Evolutionary conservation across 179 eudicot species (phyloP), one percentile per base, ranked within the genome.

Genomic region (Carnegiea gigantea): DNA sequence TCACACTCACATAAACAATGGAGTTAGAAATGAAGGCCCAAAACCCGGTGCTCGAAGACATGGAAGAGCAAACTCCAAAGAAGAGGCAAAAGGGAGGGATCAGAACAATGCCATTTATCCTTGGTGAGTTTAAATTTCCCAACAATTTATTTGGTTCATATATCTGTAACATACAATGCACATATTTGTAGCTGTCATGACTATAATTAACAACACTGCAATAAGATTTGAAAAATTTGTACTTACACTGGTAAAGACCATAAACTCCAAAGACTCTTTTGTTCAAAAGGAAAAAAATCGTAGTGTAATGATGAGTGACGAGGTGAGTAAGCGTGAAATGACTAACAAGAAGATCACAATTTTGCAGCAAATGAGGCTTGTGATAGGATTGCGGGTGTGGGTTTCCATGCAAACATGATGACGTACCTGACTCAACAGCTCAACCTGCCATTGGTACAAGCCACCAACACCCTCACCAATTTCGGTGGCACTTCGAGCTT

Each of bases 31-130:
- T 80, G 74, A 86, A 33, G 26, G 80, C 24, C 10, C 74, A 30
- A 68, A 28, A 59, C 9, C 62, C 81, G 76, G 76, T 49, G 82
- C 36, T 67, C 20, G 68, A 78, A 10, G 80, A 75, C 8, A 64
- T 77, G 83, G 86, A 60, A 71, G 80, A 78, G 60, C 86, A 78
- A 21, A 44, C 11, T 65, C 81, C 79, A 13, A 82, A 84, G 77
- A 86, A 73, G 76, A 84, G 75, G 86, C 75, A 81, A 83, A 88
- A 81, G 14, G 98, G 98, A 23, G 98, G 98, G 13, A 77, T 92
- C 60, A 88, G 83, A 87, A 90, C 98, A 65, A 86, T 93, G 96
- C 98, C 98, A 54, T 93, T 93, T 85, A 93, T 93, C 57, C 92
- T 93, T 20, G 92, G 98, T 91, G 36, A 87, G 92, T 78, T 49